Evolutionary conservation across 1,284 basidiomycete genomes (phyloP), one percentile per base, ranked within the genome.

Genomic region (Sporisorium exsertum): DNA sequence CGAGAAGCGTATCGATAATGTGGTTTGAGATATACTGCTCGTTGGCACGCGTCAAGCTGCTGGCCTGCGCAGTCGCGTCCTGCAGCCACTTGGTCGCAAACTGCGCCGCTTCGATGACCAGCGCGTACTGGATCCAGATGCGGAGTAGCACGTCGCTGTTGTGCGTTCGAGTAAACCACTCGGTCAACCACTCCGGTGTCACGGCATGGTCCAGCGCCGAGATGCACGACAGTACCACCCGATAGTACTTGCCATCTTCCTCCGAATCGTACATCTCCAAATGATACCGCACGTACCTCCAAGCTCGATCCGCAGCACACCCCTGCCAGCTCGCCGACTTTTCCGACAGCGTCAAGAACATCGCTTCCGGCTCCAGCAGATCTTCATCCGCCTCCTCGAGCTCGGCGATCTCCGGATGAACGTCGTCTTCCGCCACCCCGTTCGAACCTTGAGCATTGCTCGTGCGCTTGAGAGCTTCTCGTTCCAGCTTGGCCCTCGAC

Each of bases 271-370:
- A 90, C 55, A 92, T 90, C 62, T 91, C 89, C 59, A 98, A 88
- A 26, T 92, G 90, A 75, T 91, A 88, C 70, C 93, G 91, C 53
- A 99, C 89, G 85, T 94, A 95, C 79, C 92, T 89, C 93, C 95
- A 94, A 2, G 92, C 94, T 66, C 93, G 90, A 69, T 94, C 92
- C 20, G 91, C 89, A 27, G 91, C 88, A 1, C 92, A 90, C 1
- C 95, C 95, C 42, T 91, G 88, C 91, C 95, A 96, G 1, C 92
- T 91, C 1, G 91, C 73, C 20, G 78, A 76, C 60, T 79, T 77
- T 18, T 81, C 71, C 20, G 79, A 81, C 8, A 64, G 51, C 27
- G 54, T 60, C 46, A 84, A 46, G 58, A 83, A 84, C 15, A 74
- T 35, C 5, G 79, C 73, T n/a, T 80, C 70, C 2, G 79, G 75